These are phyloP conservation scores for Anthracocystis walkeri DNA, from an alignment of 1,284 basidiomycete genomes.

Conservation along the genomic window DNA sequence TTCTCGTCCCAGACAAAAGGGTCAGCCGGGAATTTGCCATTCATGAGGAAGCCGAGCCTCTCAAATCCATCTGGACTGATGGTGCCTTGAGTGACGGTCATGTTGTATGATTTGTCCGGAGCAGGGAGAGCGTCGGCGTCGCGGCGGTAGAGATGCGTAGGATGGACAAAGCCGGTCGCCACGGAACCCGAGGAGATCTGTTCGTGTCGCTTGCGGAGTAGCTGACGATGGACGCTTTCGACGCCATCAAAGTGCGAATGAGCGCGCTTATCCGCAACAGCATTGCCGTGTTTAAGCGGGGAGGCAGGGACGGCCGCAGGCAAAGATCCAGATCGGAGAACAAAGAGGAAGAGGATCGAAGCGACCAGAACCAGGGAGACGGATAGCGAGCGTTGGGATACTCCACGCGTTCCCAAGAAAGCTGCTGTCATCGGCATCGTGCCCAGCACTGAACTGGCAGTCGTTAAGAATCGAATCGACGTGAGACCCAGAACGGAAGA, in stretches of 20 bases:
- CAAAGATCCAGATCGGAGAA: neutral
- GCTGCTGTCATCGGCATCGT: constrained; percentile 6
- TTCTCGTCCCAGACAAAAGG: constrained; percentile 56
- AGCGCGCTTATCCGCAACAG: neutral
- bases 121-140: constrained; percentile 36
- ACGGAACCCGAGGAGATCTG: constrained; percentile 34
- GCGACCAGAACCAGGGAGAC: neutral
- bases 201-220: constrained; percentile 31
- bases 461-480: neutral
- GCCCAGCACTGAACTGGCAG: neutral
- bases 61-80: constrained; percentile 52
- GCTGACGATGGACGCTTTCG: constrained; percentile 18
- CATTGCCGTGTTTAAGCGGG: neutral
- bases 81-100: constrained; percentile 37
- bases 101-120: constrained; percentile 41
- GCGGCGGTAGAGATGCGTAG: constrained; percentile 40
- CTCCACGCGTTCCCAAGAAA: neutral
- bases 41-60: constrained; percentile 51
- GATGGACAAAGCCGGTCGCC: constrained; percentile 37
- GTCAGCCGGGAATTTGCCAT: constrained; percentile 47
- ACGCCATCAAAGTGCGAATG: neutral
- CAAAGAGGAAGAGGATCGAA: constrained; percentile 8
- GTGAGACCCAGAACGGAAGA: neutral
- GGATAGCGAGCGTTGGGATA: neutral
- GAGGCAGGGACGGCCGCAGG: constrained; percentile 18